These are phyloP conservation scores for Hypoxylon sp. DNA, from an alignment of 2,329 filamentous ascomycete genomes.

Conservation along the genomic window DNA sequence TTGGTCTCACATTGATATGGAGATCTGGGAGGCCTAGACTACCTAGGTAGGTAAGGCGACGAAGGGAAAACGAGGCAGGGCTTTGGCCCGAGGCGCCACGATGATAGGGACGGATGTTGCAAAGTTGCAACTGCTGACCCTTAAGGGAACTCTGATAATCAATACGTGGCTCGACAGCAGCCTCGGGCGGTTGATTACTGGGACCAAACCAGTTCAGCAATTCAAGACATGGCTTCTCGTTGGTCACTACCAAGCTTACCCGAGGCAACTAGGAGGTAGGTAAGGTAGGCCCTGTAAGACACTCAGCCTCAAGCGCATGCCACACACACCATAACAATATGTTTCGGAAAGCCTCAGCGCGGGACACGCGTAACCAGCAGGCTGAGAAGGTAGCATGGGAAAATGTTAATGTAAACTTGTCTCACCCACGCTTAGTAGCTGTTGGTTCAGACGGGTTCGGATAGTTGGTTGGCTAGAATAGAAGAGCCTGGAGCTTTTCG, in stretches of 20 bases:
- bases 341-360: constrained; percentile 28
- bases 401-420: constrained; percentile 23
- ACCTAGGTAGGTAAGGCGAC: constrained; percentile 4
- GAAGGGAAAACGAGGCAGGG: constrained; percentile 28
- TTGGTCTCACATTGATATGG: constrained; percentile 36
- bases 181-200: constrained; percentile 37
- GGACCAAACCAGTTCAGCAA: constrained; percentile 35
- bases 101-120: constrained; percentile 33
- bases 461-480: constrained; percentile 20
- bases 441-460: constrained; percentile 3
- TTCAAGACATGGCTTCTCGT: constrained; percentile 21
- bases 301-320: constrained; percentile 44
- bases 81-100: constrained; percentile 23
- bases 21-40: constrained; percentile 8
- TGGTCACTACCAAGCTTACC: constrained; percentile 28
- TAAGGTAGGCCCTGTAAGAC: constrained; percentile 34
- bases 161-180: constrained; percentile 44
- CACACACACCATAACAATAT: constrained; percentile 35
- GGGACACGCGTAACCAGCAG: constrained; percentile 40
- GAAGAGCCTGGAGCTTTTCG: constrained; percentile 4
- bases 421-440: constrained; percentile 14
- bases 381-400: constrained; percentile 29
- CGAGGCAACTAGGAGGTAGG: not conserved
- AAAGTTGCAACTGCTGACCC: constrained; percentile 30
- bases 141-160: constrained; percentile 35